These are phyloP conservation scores for Capsicum baccatum DNA, from an alignment of 257 asterid species.

Conservation along the genomic window DNA sequence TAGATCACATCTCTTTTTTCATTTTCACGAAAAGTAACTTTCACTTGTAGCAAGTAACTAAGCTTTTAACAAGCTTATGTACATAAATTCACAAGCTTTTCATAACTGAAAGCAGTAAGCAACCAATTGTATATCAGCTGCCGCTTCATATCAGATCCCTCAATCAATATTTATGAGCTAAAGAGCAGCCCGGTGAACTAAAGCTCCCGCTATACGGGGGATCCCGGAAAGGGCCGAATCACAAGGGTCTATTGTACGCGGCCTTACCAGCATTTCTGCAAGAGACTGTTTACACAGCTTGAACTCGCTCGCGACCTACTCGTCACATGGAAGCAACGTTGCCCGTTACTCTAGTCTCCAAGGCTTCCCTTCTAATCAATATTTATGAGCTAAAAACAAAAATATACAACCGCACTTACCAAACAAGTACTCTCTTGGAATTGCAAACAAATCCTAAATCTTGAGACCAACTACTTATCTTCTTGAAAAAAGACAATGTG, in stretches of 20 bases:
- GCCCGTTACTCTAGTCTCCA: no score
- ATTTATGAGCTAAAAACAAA: neutral
- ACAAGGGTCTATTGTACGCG: no score
- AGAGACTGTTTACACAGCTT: no score
- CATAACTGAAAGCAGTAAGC: neutral
- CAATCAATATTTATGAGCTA: no score
- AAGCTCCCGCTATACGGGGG: no score
- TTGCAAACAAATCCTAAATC: conserved; percentile 22
- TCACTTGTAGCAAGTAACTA: neutral
- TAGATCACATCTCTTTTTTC: neutral
- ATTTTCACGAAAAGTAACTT: conserved; percentile 5
- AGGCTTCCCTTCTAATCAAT: neutral
- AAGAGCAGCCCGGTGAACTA: no score
- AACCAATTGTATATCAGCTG: neutral
- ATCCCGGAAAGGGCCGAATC: no score
- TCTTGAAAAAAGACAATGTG: conserved; percentile 14
- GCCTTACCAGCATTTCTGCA: no score
- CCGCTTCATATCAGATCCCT: conserved; percentile 14
- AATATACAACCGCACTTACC: neutral
- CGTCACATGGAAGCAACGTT: no score
- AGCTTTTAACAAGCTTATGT: conserved; percentile 3
- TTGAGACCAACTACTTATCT: neutral
- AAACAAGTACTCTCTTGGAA: neutral
- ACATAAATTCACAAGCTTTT: conserved; percentile 11
- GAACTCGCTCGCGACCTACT: no score